Percentiles rank a stretch among this genome's conserved stretches.
phyloP scores from a whole-genome alignment of 2,329 filamentous ascomycete species.

The Aspergillus japonicus region DNA sequence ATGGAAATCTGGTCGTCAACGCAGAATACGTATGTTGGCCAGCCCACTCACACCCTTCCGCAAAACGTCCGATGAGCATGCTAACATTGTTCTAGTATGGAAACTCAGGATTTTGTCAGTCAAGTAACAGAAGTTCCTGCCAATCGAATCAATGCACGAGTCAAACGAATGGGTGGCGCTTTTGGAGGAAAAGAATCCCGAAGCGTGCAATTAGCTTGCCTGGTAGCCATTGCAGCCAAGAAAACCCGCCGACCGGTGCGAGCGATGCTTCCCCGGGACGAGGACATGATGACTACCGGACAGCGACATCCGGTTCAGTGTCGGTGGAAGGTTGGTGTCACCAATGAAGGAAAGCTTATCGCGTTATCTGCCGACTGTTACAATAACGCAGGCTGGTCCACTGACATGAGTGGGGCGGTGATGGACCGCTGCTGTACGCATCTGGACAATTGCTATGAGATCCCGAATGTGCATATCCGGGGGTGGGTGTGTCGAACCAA shows the following conservation, averaged over 20 bases:
- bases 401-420: constrained; percentile 24
- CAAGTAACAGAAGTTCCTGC: constrained; percentile 71
- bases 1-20: constrained; percentile 85
- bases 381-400: constrained; percentile 22
- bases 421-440: constrained; percentile 27
- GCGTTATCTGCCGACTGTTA: constrained; percentile 20
- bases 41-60: too few species aligned
- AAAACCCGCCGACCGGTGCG: constrained; percentile 74
- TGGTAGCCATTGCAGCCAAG: constrained; percentile 74
- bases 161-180: constrained; percentile 80
- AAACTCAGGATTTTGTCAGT: constrained; percentile 71
- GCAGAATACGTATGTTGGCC: constrained; percentile 68
- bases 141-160: constrained; percentile 77
- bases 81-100: constrained; percentile 21
- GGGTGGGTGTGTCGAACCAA: constrained; percentile 27
- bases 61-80: constrained; percentile 17
- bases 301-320: constrained; percentile 82
- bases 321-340: constrained; percentile 58
- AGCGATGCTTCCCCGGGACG: constrained; percentile 85
- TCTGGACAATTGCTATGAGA: constrained; percentile 26
- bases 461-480: constrained; percentile 23
- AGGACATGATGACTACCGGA: constrained; percentile 81
- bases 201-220: constrained; percentile 72
- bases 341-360: constrained; percentile 16
- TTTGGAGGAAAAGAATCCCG: constrained; percentile 87